Conservation (phyloP, 768 basidiomycete genomes). For the Boletus subparvulus region DNA sequence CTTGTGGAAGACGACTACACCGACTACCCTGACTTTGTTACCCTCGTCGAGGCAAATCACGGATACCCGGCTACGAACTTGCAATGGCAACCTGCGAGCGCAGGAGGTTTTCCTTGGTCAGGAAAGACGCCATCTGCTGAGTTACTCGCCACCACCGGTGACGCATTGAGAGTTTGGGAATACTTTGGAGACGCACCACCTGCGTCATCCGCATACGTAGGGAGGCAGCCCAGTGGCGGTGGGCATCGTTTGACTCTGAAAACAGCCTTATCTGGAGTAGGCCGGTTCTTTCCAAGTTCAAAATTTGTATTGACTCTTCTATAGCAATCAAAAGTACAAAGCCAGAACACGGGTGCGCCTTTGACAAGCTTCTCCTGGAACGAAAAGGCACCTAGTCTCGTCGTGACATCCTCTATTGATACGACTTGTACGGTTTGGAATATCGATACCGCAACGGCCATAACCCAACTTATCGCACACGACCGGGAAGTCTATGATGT, state of each 20-base stretch:
- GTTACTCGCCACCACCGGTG: constrained; percentile 90
- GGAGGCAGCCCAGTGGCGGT: constrained; percentile 53
- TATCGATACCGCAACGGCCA: constrained; percentile 87
- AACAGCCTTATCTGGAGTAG: constrained; percentile 78
- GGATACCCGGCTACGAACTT: constrained; percentile 92
- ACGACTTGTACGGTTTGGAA: constrained; percentile 99
- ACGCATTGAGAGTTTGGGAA: constrained; percentile 91
- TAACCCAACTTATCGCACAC: constrained; percentile 97
- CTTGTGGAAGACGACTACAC: constrained; percentile 81
- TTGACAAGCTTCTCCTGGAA: constrained; percentile 99
- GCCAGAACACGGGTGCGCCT: constrained; percentile 80
- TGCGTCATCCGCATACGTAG: constrained; percentile 64
- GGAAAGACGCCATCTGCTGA: constrained; percentile 70
- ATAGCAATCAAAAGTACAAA: constrained; percentile 89
- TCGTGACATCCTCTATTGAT: constrained; percentile 97
- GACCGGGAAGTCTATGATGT: constrained; percentile 97
- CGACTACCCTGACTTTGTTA: constrained; percentile 84
- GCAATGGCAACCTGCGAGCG: constrained; percentile 86
- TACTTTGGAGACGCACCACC: constrained; percentile 67
- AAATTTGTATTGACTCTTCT: constrained; percentile 12
- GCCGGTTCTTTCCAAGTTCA: constrained; percentile 29
- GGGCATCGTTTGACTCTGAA: constrained; percentile 71
- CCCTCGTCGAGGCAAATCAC: constrained; percentile 79
- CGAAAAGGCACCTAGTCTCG: constrained; percentile 81
- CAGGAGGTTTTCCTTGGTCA: constrained; percentile 63